Percentiles rank a stretch among this genome's conserved stretches.
These are phyloP conservation scores for Hanseniaspora lindneri DNA, from an alignment of 805 yeast genomes.

Conservation along the genomic window DNA sequence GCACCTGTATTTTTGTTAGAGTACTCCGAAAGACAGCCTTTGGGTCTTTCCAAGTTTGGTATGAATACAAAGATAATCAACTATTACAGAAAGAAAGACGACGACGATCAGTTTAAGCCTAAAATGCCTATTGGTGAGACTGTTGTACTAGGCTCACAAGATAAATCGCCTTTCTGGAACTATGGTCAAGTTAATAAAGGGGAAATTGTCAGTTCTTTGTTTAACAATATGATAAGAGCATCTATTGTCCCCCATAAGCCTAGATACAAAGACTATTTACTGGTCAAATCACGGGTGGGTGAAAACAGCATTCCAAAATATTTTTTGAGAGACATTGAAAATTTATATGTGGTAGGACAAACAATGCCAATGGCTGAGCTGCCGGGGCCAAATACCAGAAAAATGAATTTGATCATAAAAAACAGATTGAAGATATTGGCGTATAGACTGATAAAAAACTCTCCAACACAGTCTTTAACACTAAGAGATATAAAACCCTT, in stretches of 20 bases:
- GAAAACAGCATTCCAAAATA: slow-evolving; percentile 45
- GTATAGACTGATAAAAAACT: slow-evolving; percentile 68
- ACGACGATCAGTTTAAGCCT: slow-evolving; percentile 76
- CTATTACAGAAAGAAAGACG: slow-evolving; percentile 73
- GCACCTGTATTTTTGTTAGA: slow-evolving; percentile 70
- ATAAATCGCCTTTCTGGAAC: slow-evolving; percentile 95
- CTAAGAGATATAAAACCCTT: slow-evolving; percentile 82
- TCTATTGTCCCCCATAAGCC: slow-evolving; percentile 85
- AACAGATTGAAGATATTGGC: slow-evolving; percentile 90
- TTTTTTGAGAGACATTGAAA: slow-evolving; percentile 56
- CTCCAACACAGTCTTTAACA: slow-evolving; percentile 58
- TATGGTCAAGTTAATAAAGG: slow-evolving; percentile 95
- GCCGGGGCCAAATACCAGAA: slow-evolving; percentile 95
- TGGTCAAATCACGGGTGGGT: slow-evolving; percentile 76
- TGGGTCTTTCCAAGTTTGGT: slow-evolving; percentile 75
- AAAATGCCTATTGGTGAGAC: slow-evolving; percentile 87
- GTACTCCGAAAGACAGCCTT: slow-evolving; percentile 80
- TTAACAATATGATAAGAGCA: slow-evolving; percentile 83
- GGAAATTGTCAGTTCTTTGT: slow-evolving; percentile 81
- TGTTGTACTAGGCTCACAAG: slow-evolving; percentile 89
- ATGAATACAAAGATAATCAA: slow-evolving; percentile 92
- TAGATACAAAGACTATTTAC: slow-evolving; percentile 63
- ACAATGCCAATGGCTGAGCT: slow-evolving; percentile 85
- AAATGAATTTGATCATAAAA: slow-evolving; percentile 84
- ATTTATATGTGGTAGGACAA: slow-evolving; percentile 81